These are phyloP conservation scores for Mycogone perniciosa DNA, from an alignment of 2,329 filamentous ascomycete species.

Conservation along the genomic window DNA sequence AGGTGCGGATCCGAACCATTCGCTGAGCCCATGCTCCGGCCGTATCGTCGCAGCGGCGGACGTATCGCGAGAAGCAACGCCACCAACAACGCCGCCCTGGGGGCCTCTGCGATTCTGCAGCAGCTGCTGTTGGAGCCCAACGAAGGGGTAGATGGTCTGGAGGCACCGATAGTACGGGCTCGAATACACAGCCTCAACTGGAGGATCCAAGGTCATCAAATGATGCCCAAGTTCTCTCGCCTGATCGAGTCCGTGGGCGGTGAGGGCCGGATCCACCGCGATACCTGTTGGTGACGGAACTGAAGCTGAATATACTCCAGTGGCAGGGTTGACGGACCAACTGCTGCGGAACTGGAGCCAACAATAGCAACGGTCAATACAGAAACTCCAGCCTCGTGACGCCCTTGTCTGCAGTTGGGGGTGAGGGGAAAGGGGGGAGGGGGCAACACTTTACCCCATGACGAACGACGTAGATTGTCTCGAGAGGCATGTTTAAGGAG, in stretches of 20 bases:
- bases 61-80: constrained; percentile 4
- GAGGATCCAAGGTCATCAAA: constrained; percentile 55
- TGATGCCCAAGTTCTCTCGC: constrained; percentile 67
- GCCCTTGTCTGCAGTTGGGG: constrained; percentile 12
- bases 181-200: constrained; percentile 71
- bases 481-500: constrained; percentile 49
- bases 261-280: constrained; percentile 78
- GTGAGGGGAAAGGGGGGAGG: constrained; percentile 10
- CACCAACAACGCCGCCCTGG: background rate
- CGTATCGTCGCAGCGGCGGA: constrained; percentile 37
- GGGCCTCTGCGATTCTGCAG: background rate
- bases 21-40: constrained; percentile 57
- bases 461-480: constrained; percentile 67
- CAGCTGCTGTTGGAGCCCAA: constrained; percentile 36
- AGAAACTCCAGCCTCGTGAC: constrained; percentile 10
- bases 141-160: constrained; percentile 71
- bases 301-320: constrained; percentile 67
- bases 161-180: constrained; percentile 84
- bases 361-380: constrained; percentile 16
- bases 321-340: constrained; percentile 77
- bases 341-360: constrained; percentile 71
- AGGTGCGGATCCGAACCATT: constrained; percentile 85
- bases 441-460: constrained; percentile 56
- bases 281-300: constrained; percentile 82
- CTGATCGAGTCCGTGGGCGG: constrained; percentile 80